phyloP scores from a whole-genome alignment of 345 rosid species.

The Brassica carinata region DNA sequence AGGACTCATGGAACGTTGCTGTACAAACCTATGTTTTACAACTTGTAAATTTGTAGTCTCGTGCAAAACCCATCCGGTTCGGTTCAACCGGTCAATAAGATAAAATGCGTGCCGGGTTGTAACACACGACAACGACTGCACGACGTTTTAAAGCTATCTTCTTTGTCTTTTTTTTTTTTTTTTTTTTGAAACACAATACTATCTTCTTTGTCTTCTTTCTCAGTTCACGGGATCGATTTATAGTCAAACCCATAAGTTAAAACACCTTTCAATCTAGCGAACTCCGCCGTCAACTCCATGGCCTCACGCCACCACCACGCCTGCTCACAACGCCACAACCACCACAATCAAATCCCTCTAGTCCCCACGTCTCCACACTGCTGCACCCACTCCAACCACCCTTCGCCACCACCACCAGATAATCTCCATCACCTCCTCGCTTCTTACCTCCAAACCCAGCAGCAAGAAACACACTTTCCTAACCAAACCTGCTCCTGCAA shows the following conservation, averaged over 20 bases:
- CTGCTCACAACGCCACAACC: conserved; percentile 27
- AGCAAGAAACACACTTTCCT: conserved; percentile 29
- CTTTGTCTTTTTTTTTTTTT: neutral
- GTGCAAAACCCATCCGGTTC: conserved; percentile 1
- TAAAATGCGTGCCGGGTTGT: conserved; percentile 13
- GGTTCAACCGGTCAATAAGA: conserved; percentile 2
- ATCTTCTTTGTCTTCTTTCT: neutral
- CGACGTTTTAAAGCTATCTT: conserved; percentile 11
- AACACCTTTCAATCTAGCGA: neutral
- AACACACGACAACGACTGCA: neutral
- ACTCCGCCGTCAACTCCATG: conserved; percentile 44
- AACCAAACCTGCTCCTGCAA: conserved; percentile 27
- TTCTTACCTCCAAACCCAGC: conserved; percentile 53
- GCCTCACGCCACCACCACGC: conserved; percentile 50
- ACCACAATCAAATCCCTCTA: conserved; percentile 34
- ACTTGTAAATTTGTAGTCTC: neutral
- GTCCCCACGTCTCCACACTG: conserved; percentile 22
- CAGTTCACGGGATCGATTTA: conserved; percentile 10
- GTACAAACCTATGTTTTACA: neutral
- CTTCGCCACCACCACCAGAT: conserved; percentile 38
- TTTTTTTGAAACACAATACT: no score
- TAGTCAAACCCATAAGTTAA: conserved; percentile 23
- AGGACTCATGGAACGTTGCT: no score
- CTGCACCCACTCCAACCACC: conserved; percentile 37
- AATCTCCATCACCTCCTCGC: conserved; percentile 52